Base-by-base conservation (phyloP, 352 stramenopile genomes). In the Pythium monospermum region DNA sequence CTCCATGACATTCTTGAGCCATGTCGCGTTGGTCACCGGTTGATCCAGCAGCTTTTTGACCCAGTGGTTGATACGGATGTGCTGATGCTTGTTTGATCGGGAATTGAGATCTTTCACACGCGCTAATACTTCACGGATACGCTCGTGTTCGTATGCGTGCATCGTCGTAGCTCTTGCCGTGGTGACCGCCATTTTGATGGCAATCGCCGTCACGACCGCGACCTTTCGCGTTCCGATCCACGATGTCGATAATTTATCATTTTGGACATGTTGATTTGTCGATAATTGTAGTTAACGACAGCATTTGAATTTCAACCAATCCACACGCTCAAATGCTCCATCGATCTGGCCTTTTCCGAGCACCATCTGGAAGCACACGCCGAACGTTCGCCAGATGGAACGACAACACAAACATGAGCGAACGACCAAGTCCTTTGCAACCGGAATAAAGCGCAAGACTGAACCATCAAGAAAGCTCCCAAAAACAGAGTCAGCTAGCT, bases 21-120 rank as follows among this genome's bases (percentile, higher is more conserved):
- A 87, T n/a, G 68, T 61, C 4, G 61, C 40, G 38, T 85, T 87
- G 12, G 67, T 64, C 6, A 69, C 71, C 7, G 75, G 65, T 56
- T 87, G 73, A 25, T 71, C 65, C 6, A 70, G 66, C 21, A 87
- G 68, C 48, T 82, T 84, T 3, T 59, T 57, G 32, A 85, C 48
- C 73, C 75, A 89, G 44, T 82, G 73, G 12, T 38, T 64, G 44
- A 87, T 49, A 36, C 76, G 75, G 49, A 87, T 83, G 21, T 76
- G 69, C 60, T 84, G 62, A 53, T 87, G 73, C n/a, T 80, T 81
- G 44, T 16, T 66, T 16, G 49, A 44, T 3, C 23, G 53, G 7
- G 40, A 41, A 33, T 60, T 77, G 13, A 85, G 61, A 27, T 69
- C 70, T 22, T 73, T 66, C n/a, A 79, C 64, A n/a, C 46, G 61